These are phyloP conservation scores for Panaeolus papilionaceus DNA, from an alignment of 768 basidiomycete genomes.

Conservation along the genomic window DNA sequence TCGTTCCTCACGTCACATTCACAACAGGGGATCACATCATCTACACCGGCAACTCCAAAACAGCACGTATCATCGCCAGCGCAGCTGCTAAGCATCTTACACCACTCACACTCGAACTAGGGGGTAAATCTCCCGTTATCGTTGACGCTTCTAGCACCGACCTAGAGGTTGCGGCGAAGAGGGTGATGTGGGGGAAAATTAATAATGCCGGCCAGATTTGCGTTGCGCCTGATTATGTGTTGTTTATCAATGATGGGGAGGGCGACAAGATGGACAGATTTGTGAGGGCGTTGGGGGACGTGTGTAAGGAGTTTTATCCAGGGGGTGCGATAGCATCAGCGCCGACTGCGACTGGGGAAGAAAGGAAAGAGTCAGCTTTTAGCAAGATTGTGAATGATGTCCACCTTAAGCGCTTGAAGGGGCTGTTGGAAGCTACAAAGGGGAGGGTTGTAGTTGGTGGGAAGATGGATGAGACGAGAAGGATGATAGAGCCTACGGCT, in stretches of 20 bases:
- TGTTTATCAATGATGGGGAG: conserved; percentile 33
- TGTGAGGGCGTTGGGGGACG: conserved; percentile 47
- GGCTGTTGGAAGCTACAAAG: conserved; percentile 57
- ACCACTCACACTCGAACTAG: conserved; percentile 61
- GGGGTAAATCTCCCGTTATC: conserved; percentile 57
- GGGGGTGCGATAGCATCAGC: conserved; percentile 51
- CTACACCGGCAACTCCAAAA: conserved; percentile 52
- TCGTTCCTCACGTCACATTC: too few species aligned
- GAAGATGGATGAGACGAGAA: conserved; percentile 34
- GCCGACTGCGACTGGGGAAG: conserved; percentile 20
- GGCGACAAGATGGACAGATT: conserved; percentile 52
- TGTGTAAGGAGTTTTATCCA: conserved; percentile 58
- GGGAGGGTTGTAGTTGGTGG: conserved; percentile 62
- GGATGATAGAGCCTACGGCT: conserved; percentile 64
- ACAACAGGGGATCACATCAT: conserved; percentile 44
- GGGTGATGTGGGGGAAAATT: conserved; percentile 71
- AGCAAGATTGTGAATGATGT: conserved; percentile 57
- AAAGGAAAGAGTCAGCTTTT: conserved; percentile 26
- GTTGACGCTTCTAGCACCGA: conserved; percentile 39
- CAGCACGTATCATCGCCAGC: conserved; percentile 54
- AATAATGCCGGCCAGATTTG: conserved; percentile 77
- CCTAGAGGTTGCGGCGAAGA: conserved; percentile 60
- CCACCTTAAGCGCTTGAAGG: conserved; percentile 60
- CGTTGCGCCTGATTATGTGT: conserved; percentile 57
- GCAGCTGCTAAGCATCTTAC: conserved; percentile 63